Conservation (phyloP, 345 rosid species). For the Lepidium africanum region DNA sequence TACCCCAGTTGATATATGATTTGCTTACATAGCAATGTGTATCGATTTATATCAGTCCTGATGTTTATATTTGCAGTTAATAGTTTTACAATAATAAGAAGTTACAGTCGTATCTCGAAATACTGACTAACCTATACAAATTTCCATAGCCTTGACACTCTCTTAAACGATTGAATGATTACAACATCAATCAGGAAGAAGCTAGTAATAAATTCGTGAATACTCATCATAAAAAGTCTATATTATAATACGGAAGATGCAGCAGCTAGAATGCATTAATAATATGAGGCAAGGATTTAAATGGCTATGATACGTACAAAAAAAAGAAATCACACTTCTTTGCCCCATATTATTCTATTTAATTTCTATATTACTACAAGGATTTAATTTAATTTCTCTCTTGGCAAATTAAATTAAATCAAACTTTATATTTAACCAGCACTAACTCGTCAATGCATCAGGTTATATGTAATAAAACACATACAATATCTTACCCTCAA, state of each 20-base stretch:
- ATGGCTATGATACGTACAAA: background rate
- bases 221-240: background rate
- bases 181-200: no score
- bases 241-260: background rate
- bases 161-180: no score
- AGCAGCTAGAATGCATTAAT: background rate
- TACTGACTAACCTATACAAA: no score
- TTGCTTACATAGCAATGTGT: background rate
- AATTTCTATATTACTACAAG: background rate
- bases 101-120: no score
- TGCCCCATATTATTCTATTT: background rate
- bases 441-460: background rate
- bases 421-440: background rate
- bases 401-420: no score
- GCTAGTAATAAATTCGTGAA: background rate
- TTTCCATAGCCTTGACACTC: no score
- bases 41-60: no score
- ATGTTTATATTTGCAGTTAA: no score
- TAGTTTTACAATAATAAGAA: no score
- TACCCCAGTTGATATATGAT: background rate
- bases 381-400: no score
- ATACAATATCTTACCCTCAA: constrained; percentile 62
- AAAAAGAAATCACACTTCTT: background rate
- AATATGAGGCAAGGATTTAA: background rate
- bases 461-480: background rate